These are phyloP conservation scores for Talaromyces albobiverticillius DNA, from an alignment of 2,329 filamentous ascomycete species.

Conservation along the genomic window DNA sequence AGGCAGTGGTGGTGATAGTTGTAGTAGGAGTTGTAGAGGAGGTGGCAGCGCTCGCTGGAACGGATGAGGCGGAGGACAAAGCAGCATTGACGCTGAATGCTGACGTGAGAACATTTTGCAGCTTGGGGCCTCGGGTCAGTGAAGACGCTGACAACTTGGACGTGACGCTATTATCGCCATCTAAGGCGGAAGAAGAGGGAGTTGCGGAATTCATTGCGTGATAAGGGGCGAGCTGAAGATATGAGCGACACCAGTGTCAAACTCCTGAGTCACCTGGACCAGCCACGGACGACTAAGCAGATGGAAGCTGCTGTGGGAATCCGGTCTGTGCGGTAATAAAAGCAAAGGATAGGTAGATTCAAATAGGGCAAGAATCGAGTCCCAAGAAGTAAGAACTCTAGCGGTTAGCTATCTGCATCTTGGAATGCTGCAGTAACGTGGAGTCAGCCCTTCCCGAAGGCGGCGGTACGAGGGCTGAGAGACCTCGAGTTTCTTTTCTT, in stretches of 20 bases:
- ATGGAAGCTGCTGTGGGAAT: constrained; percentile 10
- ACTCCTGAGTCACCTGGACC: constrained; percentile 40
- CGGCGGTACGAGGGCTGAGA: constrained; percentile 25
- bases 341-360: constrained; percentile 15
- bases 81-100: constrained; percentile 20
- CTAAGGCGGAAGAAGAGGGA: constrained; percentile 33
- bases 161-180: constrained; percentile 34
- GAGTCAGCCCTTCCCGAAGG: constrained; percentile 40
- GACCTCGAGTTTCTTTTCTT: constrained; percentile 1
- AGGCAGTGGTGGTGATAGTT: constrained; percentile 17
- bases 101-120: constrained; percentile 36
- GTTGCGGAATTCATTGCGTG: constrained; percentile 37
- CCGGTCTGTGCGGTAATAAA: constrained; percentile 17
- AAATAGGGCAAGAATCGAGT: constrained; percentile 32
- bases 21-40: constrained; percentile 23
- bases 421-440: constrained; percentile 39
- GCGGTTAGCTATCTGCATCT: constrained; percentile 44
- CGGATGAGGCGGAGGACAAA: constrained; percentile 14
- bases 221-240: constrained; percentile 26
- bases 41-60: constrained; percentile 27
- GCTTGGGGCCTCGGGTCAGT: constrained; percentile 27
- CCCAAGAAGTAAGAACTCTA: constrained; percentile 35
- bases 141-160: constrained; percentile 32
- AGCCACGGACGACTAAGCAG: constrained; percentile 30
- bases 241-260: constrained; percentile 31